These are phyloP conservation scores for Penicillium hesseltinei DNA, from an alignment of 2,329 filamentous ascomycete genomes.

Conservation along the genomic window DNA sequence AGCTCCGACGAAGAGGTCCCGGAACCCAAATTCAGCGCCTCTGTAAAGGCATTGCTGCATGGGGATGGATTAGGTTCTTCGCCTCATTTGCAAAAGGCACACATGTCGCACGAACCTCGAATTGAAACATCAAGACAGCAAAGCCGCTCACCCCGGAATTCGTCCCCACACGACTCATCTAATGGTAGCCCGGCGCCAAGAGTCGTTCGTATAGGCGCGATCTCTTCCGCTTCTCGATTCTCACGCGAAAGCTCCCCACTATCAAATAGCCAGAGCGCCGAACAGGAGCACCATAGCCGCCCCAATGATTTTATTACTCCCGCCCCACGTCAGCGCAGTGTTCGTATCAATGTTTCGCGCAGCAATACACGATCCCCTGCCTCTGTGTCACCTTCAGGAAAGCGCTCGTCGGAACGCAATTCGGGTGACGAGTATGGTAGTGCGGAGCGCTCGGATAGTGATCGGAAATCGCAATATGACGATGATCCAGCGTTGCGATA, in stretches of 20 bases:
- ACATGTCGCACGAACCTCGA: conserved; percentile 26
- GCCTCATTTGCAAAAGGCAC: conserved; percentile 39
- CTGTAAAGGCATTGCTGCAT: conserved; percentile 79
- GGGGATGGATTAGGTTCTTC: conserved; percentile 52
- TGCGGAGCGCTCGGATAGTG: conserved; percentile 36
- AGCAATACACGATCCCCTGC: conserved; percentile 43
- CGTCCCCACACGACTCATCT: conserved; percentile 38
- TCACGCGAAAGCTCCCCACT: conserved; percentile 42
- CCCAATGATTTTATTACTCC: conserved; percentile 47
- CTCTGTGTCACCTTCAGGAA: conserved; percentile 39
- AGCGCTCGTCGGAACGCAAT: conserved; percentile 31
- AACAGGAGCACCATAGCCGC: conserved; percentile 24
- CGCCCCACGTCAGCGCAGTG: conserved; percentile 44
- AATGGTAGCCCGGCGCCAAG: conserved; percentile 45
- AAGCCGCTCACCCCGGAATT: conserved; percentile 34
- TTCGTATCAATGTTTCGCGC: conserved; percentile 43
- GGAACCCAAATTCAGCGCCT: conserved; percentile 85
- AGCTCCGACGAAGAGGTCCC: conserved; percentile 94
- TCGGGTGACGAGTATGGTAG: conserved; percentile 33
- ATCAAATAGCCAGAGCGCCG: conserved; percentile 35
- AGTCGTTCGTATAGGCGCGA: conserved; percentile 40
- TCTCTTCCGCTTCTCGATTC: conserved; percentile 30
- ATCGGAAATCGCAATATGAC: conserved; percentile 31
- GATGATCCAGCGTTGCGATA: conserved; percentile 36
- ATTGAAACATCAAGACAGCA: conserved; percentile 30